Base-by-base conservation (phyloP, 164 flowering plant species). In the Buxus sempervirens region DNA sequence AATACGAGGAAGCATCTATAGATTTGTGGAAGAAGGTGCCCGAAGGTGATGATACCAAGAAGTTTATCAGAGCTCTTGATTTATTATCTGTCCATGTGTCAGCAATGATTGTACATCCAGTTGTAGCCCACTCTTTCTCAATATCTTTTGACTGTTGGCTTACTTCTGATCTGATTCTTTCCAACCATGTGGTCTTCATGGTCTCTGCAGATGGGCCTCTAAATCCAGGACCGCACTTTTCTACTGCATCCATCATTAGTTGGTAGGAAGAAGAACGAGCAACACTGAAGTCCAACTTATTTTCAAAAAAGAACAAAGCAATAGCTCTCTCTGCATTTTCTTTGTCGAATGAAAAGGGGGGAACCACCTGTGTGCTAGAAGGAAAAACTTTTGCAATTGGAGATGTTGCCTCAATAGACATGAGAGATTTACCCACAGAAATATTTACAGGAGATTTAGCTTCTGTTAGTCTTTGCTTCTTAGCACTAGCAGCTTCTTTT, bases 41-140 rank as follows among this genome's bases (percentile, higher is more conserved):
- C 5, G 93, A 85, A 3, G 98, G 97, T 0, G 97, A 91, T 1
- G 98, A 91, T 68, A 94, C 93, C 58, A 86, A 75, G 76, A 94
- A 91, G 73, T 94, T 91, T n/a, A 94, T 89, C 54, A 90, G 24
- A 73, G 96, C 90, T 73, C 85, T 86, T 24, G 95, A 82, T 69
- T 86, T 91, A 65, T 87, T 83, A 76, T 94, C 98, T 49, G 96
- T 88, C 97, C 97, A 94, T 59, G 95, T 82, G 74, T 94, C 97
- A 36, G 87, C 93, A 72, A 91, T 85, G 56, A 94, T 80, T 2
- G 98, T 91, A 72, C 97, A 94, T 49, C 98, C 97, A 4, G 97
- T 85, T 23, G 81, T 82, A 15, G 75, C 70, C 98, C 97, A 91
- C 67, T 91, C 98, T 74, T 82, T 87, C 79, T 88, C 93, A 73